Base-by-base conservation (phyloP, 2,329 filamentous ascomycete species). In the Juglanconis sp. region DNA sequence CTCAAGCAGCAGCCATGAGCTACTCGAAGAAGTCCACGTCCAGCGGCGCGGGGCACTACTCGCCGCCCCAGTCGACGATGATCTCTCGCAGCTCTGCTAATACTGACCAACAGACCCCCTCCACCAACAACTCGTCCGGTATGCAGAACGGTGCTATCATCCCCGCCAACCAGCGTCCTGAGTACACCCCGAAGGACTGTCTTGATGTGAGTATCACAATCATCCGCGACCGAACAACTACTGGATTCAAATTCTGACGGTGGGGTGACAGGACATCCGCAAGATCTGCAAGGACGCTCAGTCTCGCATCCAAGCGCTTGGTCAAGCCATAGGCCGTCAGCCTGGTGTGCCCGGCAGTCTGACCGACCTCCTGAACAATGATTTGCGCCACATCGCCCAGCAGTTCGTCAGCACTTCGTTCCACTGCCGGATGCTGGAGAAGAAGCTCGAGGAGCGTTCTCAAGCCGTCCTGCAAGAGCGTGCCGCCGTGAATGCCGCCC, bases 311-410 rank as follows among this genome's bases (percentile, higher is more conserved):
- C 42, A 38, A 11, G 35, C 46, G 7, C 48, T 62, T 11, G 52
- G 50, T 13, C 56, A 64, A 35, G 62, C 60, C n/a, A 34, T 64
- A 11, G 44, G 38, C 13, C 50, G 42, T 17, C 53, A 55, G 60
- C 56, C 62, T 56, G 62, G 59, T 15, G 51, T 64, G 38, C 52
- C 62, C 7, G 44, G 35, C 7, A 56, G 34, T 15, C 50, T 59
- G 11, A 24, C 40, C 30, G 56, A 59, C 40, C 32, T 62, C 4
- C 8, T 64, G 31, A 53, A 44, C 50, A 60, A 60, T 34, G 62
- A 64, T 49, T 17, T 64, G 40, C 50, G 50, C 4, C 36, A 15
- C 11, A 40, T 60, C 9, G 62, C 49, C 3, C 59, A 64, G 17
- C 62, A 62, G 46, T 52, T 64, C 34, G 32, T 60, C 9, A 56